These are phyloP conservation scores for Aureobasidium lini DNA, from an alignment of 2,329 filamentous ascomycete species.

Conservation along the genomic window DNA sequence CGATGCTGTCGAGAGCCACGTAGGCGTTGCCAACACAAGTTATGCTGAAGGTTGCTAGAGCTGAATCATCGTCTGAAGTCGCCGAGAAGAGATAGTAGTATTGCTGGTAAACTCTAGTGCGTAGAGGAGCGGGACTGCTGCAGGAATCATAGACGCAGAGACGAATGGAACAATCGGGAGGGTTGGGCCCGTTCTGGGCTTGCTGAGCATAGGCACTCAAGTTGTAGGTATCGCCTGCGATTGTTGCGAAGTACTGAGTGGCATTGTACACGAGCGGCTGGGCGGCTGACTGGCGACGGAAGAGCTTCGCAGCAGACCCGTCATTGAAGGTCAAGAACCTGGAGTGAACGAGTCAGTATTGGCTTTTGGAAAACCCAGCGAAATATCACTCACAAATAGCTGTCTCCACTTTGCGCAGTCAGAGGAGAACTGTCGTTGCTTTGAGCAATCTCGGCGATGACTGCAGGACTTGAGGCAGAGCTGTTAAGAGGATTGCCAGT, in stretches of 20 bases:
- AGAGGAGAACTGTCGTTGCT: neutral
- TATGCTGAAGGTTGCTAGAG: neutral
- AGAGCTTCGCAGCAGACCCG: neutral
- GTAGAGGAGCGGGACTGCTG: neutral
- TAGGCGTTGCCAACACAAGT: constrained; percentile 4
- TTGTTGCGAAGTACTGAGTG: neutral
- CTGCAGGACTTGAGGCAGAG: neutral
- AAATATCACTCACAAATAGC: neutral
- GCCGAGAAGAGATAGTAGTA: neutral
- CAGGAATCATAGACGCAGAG: neutral
- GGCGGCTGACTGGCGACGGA: neutral
- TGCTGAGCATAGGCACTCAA: neutral
- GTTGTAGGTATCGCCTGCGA: neutral
- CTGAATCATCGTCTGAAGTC: neutral
- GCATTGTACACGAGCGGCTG: constrained; percentile 1
- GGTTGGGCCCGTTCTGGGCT: neutral
- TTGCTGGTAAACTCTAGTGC: neutral
- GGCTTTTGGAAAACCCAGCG: neutral
- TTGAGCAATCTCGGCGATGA: neutral
- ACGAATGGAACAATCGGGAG: neutral
- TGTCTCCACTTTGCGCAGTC: neutral
- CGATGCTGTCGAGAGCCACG: constrained; percentile 2
- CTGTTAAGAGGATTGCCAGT: neutral
- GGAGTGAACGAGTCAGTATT: neutral
- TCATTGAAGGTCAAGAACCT: constrained; percentile 5